Evolutionary conservation across 352 stramenopile genomes (phyloP), one percentile per base, ranked within the genome.

Genomic region (Phytopythium montanum): DNA sequence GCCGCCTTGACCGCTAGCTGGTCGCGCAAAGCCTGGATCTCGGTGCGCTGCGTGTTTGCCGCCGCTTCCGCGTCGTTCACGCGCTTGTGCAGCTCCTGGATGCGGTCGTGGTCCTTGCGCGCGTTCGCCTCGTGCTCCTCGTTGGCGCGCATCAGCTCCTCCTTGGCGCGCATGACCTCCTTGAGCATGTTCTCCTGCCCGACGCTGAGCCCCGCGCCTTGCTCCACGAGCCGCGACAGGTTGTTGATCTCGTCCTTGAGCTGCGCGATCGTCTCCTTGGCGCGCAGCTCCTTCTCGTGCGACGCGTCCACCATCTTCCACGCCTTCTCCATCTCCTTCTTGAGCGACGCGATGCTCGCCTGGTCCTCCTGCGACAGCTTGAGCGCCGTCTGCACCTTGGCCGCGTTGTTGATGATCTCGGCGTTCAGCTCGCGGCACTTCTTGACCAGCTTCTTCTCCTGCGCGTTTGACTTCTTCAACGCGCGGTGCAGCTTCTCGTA

Each of bases 241-340:
- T 98, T 97, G 21, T 92, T 79, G 57, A 98, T 96, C 70, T 99
- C 95, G 28, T 98, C 90, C 71, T 98, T 98, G 59, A 98, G 88
- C 65, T 97, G 90, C 59, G 87, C 79, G 62, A 99, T 98, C 1
- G 89, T 98, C 39, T 97, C 92, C 68, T 98, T 98, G 7, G 92
- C 91, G 13, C 82, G 81, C n/a, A 94, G 76, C 70, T 97, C 91
- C 69, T 97, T 97, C 61, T 97, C 84, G 68, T 98, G 94, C 1
- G 93, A 96, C n/a, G 90, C 84, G 63, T 99, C 92, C 62, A 98
- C 72, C 89, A 97, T 96, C 69, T 97, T 93, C 86, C 85, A 96
- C n/a, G 90, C 84, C 65, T 95, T 97, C 55, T 98, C 93, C 71
- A 99, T 97, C 75, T 99, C 94, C 59, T 98, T 98, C 68, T 97